These are phyloP conservation scores for Capronia epimyces DNA, from an alignment of 2,329 filamentous ascomycete species.

Conservation along the genomic window DNA sequence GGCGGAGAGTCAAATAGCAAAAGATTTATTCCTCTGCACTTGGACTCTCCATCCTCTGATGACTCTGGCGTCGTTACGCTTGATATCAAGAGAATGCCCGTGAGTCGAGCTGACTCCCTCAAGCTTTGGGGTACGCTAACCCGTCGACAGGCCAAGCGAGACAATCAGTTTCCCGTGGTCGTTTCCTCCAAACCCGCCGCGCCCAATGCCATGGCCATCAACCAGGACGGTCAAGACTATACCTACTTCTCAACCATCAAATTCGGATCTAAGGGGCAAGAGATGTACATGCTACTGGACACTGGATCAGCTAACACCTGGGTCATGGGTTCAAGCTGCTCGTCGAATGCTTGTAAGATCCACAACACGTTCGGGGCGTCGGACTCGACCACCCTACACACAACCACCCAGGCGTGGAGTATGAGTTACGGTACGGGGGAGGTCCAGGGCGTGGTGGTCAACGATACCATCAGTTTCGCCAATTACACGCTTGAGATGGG, in stretches of 20 bases:
- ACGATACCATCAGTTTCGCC: conserved; percentile 63
- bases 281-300: conserved; percentile 52
- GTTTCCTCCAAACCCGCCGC: conserved; percentile 38
- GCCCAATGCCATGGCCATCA: conserved; percentile 46
- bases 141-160: conserved; percentile 35
- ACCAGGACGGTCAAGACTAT: conserved; percentile 51
- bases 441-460: conserved; percentile 61
- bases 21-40: conserved; percentile 35
- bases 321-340: conserved; percentile 72
- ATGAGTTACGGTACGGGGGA: conserved; percentile 73
- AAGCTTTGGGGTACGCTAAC: conserved; percentile 5
- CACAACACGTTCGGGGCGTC: conserved; percentile 65
- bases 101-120: not conserved
- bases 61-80: conserved; percentile 32
- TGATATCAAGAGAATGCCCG: conserved; percentile 37
- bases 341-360: conserved; percentile 57
- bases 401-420: conserved; percentile 51
- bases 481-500: conserved; percentile 58
- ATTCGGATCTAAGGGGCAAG: conserved; percentile 47
- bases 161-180: conserved; percentile 46
- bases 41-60: conserved; percentile 21
- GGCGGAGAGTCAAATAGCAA: conserved; percentile 23
- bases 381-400: conserved; percentile 60
- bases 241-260: conserved; percentile 51
- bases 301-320: conserved; percentile 64